phyloP scores from a whole-genome alignment of 768 basidiomycete genomes.

The Omphalotus guepiniiformis region DNA sequence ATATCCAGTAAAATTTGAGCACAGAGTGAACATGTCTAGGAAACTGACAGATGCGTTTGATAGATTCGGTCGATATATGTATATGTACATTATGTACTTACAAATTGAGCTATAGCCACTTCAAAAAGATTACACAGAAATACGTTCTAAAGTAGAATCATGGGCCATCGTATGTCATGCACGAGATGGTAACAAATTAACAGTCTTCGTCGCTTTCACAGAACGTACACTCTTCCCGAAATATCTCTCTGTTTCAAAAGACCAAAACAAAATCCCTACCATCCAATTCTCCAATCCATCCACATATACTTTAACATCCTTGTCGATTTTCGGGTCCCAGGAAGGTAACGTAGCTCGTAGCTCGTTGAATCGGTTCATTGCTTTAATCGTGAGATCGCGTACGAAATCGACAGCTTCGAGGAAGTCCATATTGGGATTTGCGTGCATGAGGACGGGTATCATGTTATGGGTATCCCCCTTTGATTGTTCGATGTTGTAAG shows the following conservation, averaged over 20 bases:
- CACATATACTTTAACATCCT: slow-evolving; percentile 58
- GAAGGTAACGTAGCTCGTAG: slow-evolving; percentile 51
- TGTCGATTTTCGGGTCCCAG: slow-evolving; percentile 65
- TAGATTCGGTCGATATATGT: too few relatives aligned
- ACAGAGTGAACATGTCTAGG: too few relatives aligned
- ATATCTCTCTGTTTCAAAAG: slow-evolving; percentile 69
- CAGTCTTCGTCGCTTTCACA: slow-evolving; percentile 50
- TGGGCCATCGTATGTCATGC: too few relatives aligned
- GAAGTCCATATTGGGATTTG: slow-evolving; percentile 53
- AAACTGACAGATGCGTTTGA: too few relatives aligned
- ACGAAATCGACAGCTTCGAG: slow-evolving; percentile 77
- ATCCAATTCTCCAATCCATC: slow-evolving; percentile 74
- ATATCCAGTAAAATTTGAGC: too few relatives aligned
- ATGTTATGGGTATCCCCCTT: slow-evolving; percentile 82
- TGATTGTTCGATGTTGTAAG: slow-evolving; percentile 80
- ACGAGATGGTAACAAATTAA: slow-evolving; percentile 51
- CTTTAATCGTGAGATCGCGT: slow-evolving; percentile 65
- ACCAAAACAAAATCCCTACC: slow-evolving; percentile 72
- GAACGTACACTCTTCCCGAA: slow-evolving; percentile 55
- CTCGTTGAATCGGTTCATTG: slow-evolving; percentile 63
- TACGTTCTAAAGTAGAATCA: too few relatives aligned
- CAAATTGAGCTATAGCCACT: too few relatives aligned
- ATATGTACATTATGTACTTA: too few relatives aligned
- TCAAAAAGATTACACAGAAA: too few relatives aligned
- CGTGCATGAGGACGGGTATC: slow-evolving; percentile 73